Base-by-base conservation (phyloP, 140 eudicot species). In the Anethum foeniculum region DNA sequence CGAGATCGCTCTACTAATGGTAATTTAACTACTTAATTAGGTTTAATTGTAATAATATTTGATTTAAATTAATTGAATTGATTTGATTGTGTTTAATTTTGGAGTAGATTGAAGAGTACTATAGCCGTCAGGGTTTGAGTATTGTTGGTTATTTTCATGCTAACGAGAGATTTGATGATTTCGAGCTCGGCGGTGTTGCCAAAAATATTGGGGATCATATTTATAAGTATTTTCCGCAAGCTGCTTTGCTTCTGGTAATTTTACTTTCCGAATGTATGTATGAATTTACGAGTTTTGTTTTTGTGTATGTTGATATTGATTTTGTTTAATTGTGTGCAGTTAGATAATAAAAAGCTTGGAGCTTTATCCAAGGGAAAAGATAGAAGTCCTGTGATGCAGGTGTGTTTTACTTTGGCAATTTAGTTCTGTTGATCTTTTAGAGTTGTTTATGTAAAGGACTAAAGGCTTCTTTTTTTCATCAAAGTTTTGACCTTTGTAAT, bases 91-190 rank as follows among this genome's bases (percentile, higher is more conserved):
- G 76, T 10, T 48, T 30, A 1, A 75, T 41, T 64, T 79, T 82
- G 77, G 58, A 36, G 44, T 78, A 94, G 99, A 90, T 94, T 36
- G 99, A 92, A 84, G 99, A 94, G 90, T 93, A 89, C 81, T 94
- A 92, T 79, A 83, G 87, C 32, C 82, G 85, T 38, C 89, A 90
- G 71, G 99, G 96, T 25, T 69, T 92, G 92, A 85, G 91, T 83
- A 89, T 94, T 73, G 99, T 94, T 27, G 99, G 99, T 2, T 94
- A 94, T 74, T 94, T 94, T 79, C 99, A 94, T 82, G 99, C 97
- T 30, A 94, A 94, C 21, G 97, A 94, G 88, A 90, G 97, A 52
- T 92, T 88, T 82, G 92, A 92, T 87, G 99, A 92, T 80, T 58
- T 71, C 23, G 99, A 95, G 87, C 95, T 95, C 7, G 85, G 92